These are phyloP conservation scores for Actinomucor elegans DNA, from an alignment of 371 early-diverging fungal genomes.

Conservation along the genomic window DNA sequence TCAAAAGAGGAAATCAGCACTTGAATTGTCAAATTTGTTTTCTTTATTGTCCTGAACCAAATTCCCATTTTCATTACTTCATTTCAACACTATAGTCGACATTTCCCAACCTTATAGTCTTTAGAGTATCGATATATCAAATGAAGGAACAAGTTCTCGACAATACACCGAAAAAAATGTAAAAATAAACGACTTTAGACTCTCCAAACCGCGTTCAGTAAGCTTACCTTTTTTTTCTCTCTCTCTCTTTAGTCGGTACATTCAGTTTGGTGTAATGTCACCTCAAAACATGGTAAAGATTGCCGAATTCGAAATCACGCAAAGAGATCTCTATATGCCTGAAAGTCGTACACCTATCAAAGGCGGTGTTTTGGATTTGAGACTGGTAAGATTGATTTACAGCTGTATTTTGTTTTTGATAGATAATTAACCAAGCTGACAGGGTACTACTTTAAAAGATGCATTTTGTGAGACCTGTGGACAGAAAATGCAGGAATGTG, in stretches of 20 bases:
- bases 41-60: too few species aligned
- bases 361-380: slow-evolving; percentile 89
- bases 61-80: too few species aligned
- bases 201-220: too few species aligned
- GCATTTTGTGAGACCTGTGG: slow-evolving; percentile 93
- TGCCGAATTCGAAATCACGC: slow-evolving; percentile 87
- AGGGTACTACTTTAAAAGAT: slow-evolving; percentile 90
- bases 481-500: slow-evolving; percentile 87
- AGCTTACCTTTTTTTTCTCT: neutral
- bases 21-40: too few species aligned
- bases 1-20: too few species aligned
- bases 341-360: slow-evolving; percentile 78
- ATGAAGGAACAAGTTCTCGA: slow-evolving; percentile 83
- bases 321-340: slow-evolving; percentile 90
- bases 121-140: too few species aligned
- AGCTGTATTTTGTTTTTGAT: neutral
- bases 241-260: slow-evolving; percentile 61
- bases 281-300: slow-evolving; percentile 81
- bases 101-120: too few species aligned
- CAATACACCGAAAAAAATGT: slow-evolving; percentile 82
- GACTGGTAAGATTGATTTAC: slow-evolving; percentile 58
- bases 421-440: neutral
- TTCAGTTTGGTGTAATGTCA: slow-evolving; percentile 90
- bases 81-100: too few species aligned
- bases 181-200: slow-evolving; percentile 20